A percentile compares a stretch with the other conserved stretches of the same genome.
phyloP scores from a whole-genome alignment of 1,284 basidiomycete genomes.

The Omphalotus olearius region DNA sequence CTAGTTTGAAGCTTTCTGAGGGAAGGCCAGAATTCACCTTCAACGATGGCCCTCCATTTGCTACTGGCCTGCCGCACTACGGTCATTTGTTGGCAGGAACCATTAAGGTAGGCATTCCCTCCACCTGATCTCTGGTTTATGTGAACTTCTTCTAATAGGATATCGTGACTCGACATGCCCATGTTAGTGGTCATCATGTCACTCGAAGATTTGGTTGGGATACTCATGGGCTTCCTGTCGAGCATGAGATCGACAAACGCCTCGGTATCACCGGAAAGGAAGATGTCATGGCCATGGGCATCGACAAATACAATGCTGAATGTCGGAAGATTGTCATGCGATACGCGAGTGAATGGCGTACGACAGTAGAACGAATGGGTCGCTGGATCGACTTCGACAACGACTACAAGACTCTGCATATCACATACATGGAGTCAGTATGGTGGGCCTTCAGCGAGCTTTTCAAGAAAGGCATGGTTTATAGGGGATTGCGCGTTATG shows the following conservation, averaged over 20 bases:
- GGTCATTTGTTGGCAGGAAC: constrained; percentile 90
- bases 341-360: constrained; percentile 91
- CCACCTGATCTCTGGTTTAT: not conserved
- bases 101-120: constrained; percentile 72
- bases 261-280: constrained; percentile 90
- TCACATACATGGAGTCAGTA: constrained; percentile 94
- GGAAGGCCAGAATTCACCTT: constrained; percentile 89
- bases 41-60: constrained; percentile 98
- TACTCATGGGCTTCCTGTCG: constrained; percentile 97
- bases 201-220: constrained; percentile 98
- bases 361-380: constrained; percentile 96
- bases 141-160: constrained; percentile 50
- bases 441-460: constrained; percentile 99
- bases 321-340: constrained; percentile 98
- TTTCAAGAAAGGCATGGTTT: constrained; percentile 92
- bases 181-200: constrained; percentile 92
- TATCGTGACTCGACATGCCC: constrained; percentile 94
- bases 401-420: constrained; percentile 97
- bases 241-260: constrained; percentile 99
- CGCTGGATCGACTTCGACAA: constrained; percentile 99
- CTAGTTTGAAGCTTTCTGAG: constrained; percentile 88
- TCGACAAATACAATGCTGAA: constrained; percentile 96
- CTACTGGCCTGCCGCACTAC: constrained; percentile 96
- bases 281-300: constrained; percentile 95
- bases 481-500: constrained; percentile 94